Base-by-base conservation (phyloP, 2,329 filamentous ascomycete genomes). In the Cladosporium colombiae region DNA sequence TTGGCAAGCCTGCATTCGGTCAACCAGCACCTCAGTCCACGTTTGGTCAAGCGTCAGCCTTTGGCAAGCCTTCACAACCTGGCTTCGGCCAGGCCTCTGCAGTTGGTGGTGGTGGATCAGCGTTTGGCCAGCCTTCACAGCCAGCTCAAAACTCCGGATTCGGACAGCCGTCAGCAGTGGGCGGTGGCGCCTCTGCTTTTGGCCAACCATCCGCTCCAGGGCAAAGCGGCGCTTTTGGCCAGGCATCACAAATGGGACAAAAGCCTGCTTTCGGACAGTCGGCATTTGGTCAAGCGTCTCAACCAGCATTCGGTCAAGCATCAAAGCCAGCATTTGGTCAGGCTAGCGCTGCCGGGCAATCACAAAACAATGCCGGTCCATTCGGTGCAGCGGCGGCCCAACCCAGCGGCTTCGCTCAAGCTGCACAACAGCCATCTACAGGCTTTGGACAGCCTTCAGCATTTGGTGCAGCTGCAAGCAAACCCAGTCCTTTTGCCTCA, bases 311-410 rank as follows among this genome's bases (percentile, higher is more conserved):
- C 66, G 60, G 72, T 33, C 65, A 70, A 62, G 63, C 69, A 40
- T 67, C 73, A 7, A 40, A 69, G 58, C 69, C 69, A 59, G 72
- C 76, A n/a, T 82, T 83, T 70, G 79, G 80, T 21, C 76, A 80
- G 27, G 44, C 65, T 1, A 66, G 53, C 65, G 67, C 70, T 1
- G 75, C 78, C 65, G 77, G 77, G 7, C 75, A 76, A 57, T 29
- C 46, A 58, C 52, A 64, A 52, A 44, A 18, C 27, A 62, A 56
- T 29, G 18, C 64, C 6, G 62, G 50, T n/a, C 57, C 64, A 1
- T 65, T 65, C n/a, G 64, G 31, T 23, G 64, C 57, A 31, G 62
- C 62, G 44, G 62, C 62, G 13, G 52, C 62, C 7, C 62, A 65
- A 29, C 62, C 62, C 8, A 59, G 62, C 10, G 62, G 62, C 29